Conservation (phyloP, 108 stramenopile species). For the Cyclotella kingstonii region DNA sequence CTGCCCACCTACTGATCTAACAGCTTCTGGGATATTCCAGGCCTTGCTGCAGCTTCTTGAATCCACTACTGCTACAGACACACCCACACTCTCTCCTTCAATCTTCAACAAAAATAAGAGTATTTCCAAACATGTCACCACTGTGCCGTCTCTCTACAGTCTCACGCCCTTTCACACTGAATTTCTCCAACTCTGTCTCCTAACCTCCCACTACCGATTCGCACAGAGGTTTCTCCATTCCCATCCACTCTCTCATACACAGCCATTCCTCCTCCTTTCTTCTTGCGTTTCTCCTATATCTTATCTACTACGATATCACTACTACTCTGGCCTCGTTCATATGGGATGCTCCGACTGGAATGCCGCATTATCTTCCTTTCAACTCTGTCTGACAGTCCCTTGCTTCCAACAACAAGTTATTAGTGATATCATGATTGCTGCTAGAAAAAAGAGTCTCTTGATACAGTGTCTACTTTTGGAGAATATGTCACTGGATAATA, state of each 20-base stretch:
- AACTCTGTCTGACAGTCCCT: conserved; percentile 61
- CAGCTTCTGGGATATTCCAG: conserved; percentile 51
- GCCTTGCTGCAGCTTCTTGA: conserved; percentile 40
- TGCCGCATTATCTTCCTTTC: conserved; percentile 63
- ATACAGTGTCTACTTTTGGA: conserved; percentile 52
- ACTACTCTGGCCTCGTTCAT: conserved; percentile 66
- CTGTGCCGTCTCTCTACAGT: background rate
- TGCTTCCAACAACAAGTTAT: conserved; percentile 16
- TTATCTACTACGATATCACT: conserved; percentile 63
- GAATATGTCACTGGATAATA: conserved; percentile 21
- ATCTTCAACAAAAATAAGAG: background rate
- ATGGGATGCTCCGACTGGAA: conserved; percentile 50
- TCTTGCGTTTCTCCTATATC: conserved; percentile 3
- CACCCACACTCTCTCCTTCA: background rate
- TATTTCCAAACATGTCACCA: background rate
- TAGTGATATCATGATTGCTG: conserved; percentile 45
- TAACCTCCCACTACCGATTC: conserved; percentile 57
- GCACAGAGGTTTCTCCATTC: conserved; percentile 34
- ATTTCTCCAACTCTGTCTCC: conserved; percentile 53
- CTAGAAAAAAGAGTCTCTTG: conserved; percentile 73
- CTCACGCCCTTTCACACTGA: conserved; percentile 48
- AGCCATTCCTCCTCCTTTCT: background rate
- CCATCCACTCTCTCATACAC: conserved; percentile 9
- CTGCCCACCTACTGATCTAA: conserved; percentile 25
- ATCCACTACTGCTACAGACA: background rate